phyloP scores from a whole-genome alignment of 2,329 filamentous ascomycete genomes.

The Zasmidium citrigriseum region DNA sequence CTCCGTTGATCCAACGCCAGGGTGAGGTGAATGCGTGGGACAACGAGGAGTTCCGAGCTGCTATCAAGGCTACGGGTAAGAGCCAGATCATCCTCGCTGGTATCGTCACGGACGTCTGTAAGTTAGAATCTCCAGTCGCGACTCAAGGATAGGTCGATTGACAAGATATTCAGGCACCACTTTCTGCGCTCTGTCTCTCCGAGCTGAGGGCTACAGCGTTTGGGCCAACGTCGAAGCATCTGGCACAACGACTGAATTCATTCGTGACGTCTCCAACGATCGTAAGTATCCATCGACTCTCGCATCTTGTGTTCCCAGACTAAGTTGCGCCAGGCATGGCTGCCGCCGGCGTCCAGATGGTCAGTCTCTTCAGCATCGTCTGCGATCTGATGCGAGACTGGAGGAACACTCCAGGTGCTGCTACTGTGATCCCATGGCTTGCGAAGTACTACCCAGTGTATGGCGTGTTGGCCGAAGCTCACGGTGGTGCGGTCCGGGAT shows the following conservation, averaged over 20 bases:
- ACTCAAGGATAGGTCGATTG: neutral
- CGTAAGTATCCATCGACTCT: conserved; percentile 38
- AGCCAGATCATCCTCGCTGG: conserved; percentile 72
- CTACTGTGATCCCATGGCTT: conserved; percentile 63
- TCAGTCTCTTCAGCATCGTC: conserved; percentile 64
- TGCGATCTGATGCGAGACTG: conserved; percentile 66
- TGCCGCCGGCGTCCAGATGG: conserved; percentile 64
- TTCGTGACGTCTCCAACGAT: conserved; percentile 65
- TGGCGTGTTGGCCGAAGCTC: conserved; percentile 62
- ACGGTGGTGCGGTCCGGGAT: conserved; percentile 61
- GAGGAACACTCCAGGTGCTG: conserved; percentile 55
- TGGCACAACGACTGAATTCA: conserved; percentile 63
- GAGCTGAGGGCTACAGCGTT: conserved; percentile 70
- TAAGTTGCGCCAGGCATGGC: no score
- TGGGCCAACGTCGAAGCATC: conserved; percentile 73
- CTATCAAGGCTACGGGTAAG: conserved; percentile 65
- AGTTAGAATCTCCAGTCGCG: conserved; percentile 17
- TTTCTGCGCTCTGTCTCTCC: conserved; percentile 71
- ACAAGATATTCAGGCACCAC: conserved; percentile 55
- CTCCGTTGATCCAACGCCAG: conserved; percentile 65
- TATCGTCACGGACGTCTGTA: conserved; percentile 73
- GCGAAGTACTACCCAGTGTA: conserved; percentile 67
- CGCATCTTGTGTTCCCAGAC: no score
- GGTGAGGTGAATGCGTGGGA: conserved; percentile 80
- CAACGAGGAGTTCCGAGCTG: conserved; percentile 66